These are phyloP conservation scores for Escovopsis sp. DNA, from an alignment of 2,329 filamentous ascomycete species.

Conservation along the genomic window DNA sequence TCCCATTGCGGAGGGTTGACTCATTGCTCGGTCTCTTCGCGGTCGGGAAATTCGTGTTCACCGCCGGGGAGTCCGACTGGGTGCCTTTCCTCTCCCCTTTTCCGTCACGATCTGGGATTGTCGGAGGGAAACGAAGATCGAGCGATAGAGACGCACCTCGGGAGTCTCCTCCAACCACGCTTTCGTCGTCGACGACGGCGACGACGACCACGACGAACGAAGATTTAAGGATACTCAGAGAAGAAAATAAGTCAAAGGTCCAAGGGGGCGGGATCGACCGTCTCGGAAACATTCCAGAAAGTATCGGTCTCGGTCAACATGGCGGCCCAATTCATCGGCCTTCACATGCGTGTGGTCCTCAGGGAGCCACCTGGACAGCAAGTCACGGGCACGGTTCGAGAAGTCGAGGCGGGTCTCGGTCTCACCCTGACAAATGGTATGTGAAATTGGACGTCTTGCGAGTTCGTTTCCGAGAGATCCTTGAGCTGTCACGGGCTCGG, in stretches of 20 bases:
- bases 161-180: no score
- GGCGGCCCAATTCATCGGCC: slow-evolving; percentile 57
- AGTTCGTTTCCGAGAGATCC: not conserved
- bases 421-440: slow-evolving; percentile 60
- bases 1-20: no score
- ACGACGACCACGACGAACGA: no score
- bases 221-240: no score
- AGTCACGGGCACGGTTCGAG: slow-evolving; percentile 55
- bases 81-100: not conserved
- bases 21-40: not conserved
- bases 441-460: not conserved
- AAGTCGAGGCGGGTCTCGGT: slow-evolving; percentile 51
- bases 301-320: slow-evolving; percentile 10
- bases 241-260: not conserved
- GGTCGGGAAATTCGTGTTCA: no score
- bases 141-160: not conserved
- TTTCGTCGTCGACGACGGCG: no score
- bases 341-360: slow-evolving; percentile 61
- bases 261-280: not conserved
- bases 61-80: no score
- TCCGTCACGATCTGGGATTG: slow-evolving; percentile 1
- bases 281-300: not conserved
- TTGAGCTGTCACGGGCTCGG: no score
- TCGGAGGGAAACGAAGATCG: not conserved
- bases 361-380: slow-evolving; percentile 47